Evolutionary conservation across 768 basidiomycete genomes (phyloP).

Genomic region (Termitomyces sp.): DNA sequence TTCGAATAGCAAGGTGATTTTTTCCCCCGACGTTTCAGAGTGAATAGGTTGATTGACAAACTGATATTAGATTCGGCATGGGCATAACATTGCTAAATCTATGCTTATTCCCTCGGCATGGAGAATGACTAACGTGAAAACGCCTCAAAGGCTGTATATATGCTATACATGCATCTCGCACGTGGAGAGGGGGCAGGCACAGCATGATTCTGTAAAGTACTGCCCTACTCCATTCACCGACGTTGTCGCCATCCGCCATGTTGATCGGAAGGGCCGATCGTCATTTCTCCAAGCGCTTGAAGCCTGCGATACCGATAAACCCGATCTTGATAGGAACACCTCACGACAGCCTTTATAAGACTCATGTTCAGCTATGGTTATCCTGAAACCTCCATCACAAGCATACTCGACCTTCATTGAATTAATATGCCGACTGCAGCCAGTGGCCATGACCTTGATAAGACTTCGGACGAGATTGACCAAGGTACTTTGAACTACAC

Average conservation of each 20-base stretch:
- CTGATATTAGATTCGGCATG: not conserved
- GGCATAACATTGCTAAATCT: not conserved
- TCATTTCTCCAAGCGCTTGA: not conserved
- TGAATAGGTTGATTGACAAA: not conserved
- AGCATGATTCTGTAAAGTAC: not conserved
- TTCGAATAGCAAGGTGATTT: not conserved
- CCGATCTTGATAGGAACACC: slow-evolving; percentile 5
- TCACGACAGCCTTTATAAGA: not conserved
- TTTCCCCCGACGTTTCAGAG: slow-evolving; percentile 1
- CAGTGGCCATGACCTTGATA: slow-evolving; percentile 5
- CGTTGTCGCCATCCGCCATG: not conserved
- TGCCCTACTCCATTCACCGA: slow-evolving; percentile 3
- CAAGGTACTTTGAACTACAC: slow-evolving; percentile 1
- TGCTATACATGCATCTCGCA: not conserved
- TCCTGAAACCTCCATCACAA: not conserved
- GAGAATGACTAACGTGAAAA: not conserved
- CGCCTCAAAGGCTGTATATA: not conserved
- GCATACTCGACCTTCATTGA: too few relatives aligned
- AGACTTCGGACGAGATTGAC: slow-evolving; percentile 12
- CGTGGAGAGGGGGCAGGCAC: not conserved
- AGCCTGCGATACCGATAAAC: not conserved
- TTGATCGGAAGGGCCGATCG: not conserved
- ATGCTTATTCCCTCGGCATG: not conserved
- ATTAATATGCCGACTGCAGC: not conserved
- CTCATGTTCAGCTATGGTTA: not conserved